Base-by-base conservation (phyloP, 495 filamentous ascomycete species). In the Geopyxis carbonaria region DNA sequence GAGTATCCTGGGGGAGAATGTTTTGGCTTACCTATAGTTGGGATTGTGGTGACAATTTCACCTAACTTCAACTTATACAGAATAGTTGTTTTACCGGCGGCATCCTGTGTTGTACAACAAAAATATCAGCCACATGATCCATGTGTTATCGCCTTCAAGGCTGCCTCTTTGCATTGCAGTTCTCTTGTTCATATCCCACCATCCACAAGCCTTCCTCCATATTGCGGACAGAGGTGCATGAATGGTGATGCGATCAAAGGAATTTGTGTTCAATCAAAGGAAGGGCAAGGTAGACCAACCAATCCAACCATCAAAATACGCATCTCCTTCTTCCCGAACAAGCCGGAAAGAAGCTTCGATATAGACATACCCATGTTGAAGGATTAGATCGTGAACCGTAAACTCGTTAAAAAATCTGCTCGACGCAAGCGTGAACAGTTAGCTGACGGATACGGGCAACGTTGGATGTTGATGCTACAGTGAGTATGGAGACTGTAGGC, bases 281-380 rank as follows among this genome's bases (percentile, higher is more conserved):
- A 22, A 10, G 15, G 3, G 16, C 9, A 37, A 24, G 10, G 34
- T 37, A 32, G 33, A 56, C 53, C 31, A 38, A 56, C 53, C 53
- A 99, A 73, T 69, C 89, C 89, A 57, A 99, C 86, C 89, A 99
- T 99, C 61, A 99, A 64, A 62, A 99, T 93, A 67, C 86, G 76
- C 89, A 99, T 99, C 74, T 99, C 89, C 75, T 93, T 93, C 75
- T 92, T 89, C 50, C 86, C 85, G 77, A 82, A 93, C 59, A 95
- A 76, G 67, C 76, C 74, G 59, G 91, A 80, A 61, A 97, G 84
- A 57, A 95, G 63, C 69, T 78, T 86, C 47, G 85, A 93, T 62
- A 93, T 78, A 55, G 76, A 73, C 58, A 93, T 68, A 91, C 85
- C 85, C 85, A 93, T 93, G 61, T 61, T 80, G 68, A 66, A 72